Evolutionary conservation across 1,139 yeast species (phyloP), one percentile per base, ranked within the genome.

Genomic region (Candida frijolesensis): DNA sequence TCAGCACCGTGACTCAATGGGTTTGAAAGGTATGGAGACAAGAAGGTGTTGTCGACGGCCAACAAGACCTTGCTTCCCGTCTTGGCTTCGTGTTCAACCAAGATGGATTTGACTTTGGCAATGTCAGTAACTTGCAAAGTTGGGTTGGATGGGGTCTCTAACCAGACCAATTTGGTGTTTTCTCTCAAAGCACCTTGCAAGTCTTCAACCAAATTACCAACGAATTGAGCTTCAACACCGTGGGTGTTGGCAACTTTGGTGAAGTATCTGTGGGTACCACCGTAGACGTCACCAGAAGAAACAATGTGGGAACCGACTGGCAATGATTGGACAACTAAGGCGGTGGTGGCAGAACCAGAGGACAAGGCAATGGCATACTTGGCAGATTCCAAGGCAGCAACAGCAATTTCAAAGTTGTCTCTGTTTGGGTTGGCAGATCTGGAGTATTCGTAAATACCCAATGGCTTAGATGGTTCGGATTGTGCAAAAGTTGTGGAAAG

Each of bases 181-280:
- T 79, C 78, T 57, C 71, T 79, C 60, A 89, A 71, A 60, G 82
- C 72, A 33, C 68, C 59, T 56, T 80, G 79, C 60, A 89, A 72
- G 56, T 89, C 94, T 39, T 71, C 65, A 54, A 76, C 81, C 63
- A 88, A 76, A 66, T 85, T 79, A 59, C 80, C 82, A 51, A 90
- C 85, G 70, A 89, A 89, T 30, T 84, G 72, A 46, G 87, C 82
- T 51, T 76, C 79, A 49, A 89, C 88, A 51, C 94, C 94, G 65
- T 89, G 96, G 49, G 89, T 81, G 65, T 77, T 77, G 54, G 94
- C 96, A 47, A 89, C 96, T 69, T 87, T 81, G 66, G 96, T 87
- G 78, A 89, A 89, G 73, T 89, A 89, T 70, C 96, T 80, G 75
- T 89, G 95, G 54, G 96, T 89, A 63, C 97, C 96, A 57, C 96